Evolutionary conservation across 495 filamentous ascomycete genomes (phyloP).

Genomic region (Lasiosphaeria miniovina): DNA sequence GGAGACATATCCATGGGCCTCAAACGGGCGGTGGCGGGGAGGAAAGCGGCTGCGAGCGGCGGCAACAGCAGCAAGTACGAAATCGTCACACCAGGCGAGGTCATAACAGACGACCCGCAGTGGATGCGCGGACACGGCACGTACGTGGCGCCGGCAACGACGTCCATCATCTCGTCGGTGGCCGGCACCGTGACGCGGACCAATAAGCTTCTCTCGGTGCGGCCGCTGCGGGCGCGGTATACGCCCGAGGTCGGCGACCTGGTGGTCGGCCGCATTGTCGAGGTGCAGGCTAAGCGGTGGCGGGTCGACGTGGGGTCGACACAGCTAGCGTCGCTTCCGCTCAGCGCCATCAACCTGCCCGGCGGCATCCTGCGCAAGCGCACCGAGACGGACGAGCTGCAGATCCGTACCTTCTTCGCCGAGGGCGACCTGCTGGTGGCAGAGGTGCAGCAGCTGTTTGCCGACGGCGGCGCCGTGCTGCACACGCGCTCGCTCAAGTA

Average conservation of each 20-base stretch:
- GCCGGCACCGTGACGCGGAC: constrained; percentile 84
- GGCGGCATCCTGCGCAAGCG: constrained; percentile 88
- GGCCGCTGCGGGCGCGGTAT: constrained; percentile 88
- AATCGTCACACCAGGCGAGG: constrained; percentile 86
- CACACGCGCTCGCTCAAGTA: constrained; percentile 90
- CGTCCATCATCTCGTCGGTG: constrained; percentile 77
- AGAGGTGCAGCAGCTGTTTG: constrained; percentile 81
- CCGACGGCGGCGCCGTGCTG: constrained; percentile 76
- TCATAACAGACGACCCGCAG: constrained; percentile 85
- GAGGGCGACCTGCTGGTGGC: constrained; percentile 89
- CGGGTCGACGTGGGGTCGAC: constrained; percentile 87
- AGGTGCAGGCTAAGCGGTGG: constrained; percentile 88
- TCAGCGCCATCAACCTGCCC: constrained; percentile 88
- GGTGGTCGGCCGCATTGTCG: constrained; percentile 87
- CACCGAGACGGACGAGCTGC: constrained; percentile 90
- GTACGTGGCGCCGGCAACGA: constrained; percentile 56
- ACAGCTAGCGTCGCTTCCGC: constrained; percentile 74
- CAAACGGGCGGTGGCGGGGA: constrained; percentile 9
- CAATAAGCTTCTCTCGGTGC: constrained; percentile 92
- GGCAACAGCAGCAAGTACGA: constrained; percentile 1
- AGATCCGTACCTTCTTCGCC: constrained; percentile 88
- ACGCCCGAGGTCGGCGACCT: constrained; percentile 93
- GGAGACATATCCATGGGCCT: constrained; percentile 59
- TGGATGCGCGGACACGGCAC: constrained; percentile 98
- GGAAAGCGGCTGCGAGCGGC: constrained; percentile 8